Base-by-base conservation (phyloP, 176 grass and related monocot genomes). In the Oryza nivara region DNA sequence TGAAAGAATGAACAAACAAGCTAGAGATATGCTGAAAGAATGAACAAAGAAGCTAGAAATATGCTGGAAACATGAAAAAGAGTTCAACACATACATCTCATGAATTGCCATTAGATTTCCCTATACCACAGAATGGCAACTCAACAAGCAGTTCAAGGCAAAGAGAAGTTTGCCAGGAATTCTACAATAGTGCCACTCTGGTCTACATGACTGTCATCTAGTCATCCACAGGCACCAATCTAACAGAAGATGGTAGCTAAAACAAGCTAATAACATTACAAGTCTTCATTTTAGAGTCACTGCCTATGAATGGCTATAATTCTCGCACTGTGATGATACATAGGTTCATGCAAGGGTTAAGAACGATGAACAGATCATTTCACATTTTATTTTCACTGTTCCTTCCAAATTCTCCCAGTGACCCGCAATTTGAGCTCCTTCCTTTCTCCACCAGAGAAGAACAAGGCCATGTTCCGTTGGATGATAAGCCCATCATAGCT, bases 401-500 rank as follows among this genome's bases (percentile, higher is more conserved):
- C 91, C 80, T 98, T 95, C 96, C 91, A 98, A 69, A 98, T 95
- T 36, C 91, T 88, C 32, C 96, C 96, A 9, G 93, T 98, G 44
- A 98, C 96, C 36, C 93, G 83, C 70, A 98, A 61, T 82, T 98
- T 95, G 71, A 98, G 89, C 80, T 98, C 96, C 80, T 95, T 93
- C 80, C 91, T 83, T 63, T 95, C 92, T 36, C 92, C 89, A 2
- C 92, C 91, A 1, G 92, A 98, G 82, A 98, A 98, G 76, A 98
- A 98, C 47, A 98, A 58, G 81, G 95, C 95, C 91, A 98, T 95
- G 81, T 91, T 98, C 32, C 95, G 82, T 77, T 95, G 92, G 74
- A 98, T 98, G 72, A 98, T 95, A 20, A 98, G 85, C 22, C 92
- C 95, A 15, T 95, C 95, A 17, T 93, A 95, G 83, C 93, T 98